Evolutionary conservation across 1,139 yeast genomes (phyloP).

Genomic region (Zygotorulaspora mrakii): DNA sequence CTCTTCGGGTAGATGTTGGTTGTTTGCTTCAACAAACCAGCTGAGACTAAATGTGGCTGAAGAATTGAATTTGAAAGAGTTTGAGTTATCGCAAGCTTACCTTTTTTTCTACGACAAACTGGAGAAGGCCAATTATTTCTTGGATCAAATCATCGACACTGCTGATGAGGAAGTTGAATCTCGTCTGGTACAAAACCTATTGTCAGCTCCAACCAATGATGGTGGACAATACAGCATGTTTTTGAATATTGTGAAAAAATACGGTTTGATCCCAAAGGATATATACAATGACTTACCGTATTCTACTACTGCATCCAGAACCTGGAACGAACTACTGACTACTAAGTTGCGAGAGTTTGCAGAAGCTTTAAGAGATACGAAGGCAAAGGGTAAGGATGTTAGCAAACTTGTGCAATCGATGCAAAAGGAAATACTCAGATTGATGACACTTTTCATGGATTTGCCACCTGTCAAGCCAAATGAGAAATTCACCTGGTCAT

Average conservation of each 20-base stretch:
- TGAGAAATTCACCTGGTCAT: constrained; percentile 69
- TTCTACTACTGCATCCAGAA: constrained; percentile 56
- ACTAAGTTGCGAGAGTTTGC: constrained; percentile 75
- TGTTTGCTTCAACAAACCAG: constrained; percentile 76
- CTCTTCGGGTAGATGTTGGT: constrained; percentile 80
- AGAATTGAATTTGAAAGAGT: constrained; percentile 60
- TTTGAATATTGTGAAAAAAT: constrained; percentile 66
- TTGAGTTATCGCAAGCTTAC: constrained; percentile 72
- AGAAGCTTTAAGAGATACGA: constrained; percentile 53
- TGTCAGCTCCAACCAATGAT: constrained; percentile 63
- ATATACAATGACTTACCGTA: constrained; percentile 60
- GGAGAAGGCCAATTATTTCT: constrained; percentile 70
- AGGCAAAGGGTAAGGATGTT: constrained; percentile 36
- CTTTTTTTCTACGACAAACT: constrained; percentile 70
- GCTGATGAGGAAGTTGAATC: constrained; percentile 61
- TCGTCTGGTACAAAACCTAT: constrained; percentile 59
- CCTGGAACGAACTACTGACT: constrained; percentile 58
- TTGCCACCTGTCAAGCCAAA: constrained; percentile 66
- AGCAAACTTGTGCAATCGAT: constrained; percentile 44
- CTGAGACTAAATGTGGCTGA: constrained; percentile 60
- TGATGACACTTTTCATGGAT: constrained; percentile 65
- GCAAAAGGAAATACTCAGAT: constrained; percentile 59
- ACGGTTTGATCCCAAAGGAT: constrained; percentile 72
- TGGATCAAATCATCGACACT: constrained; percentile 71
- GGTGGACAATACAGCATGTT: constrained; percentile 90